Evolutionary conservation across 2,329 filamentous ascomycete species (phyloP), one percentile per base, ranked within the genome.

Genomic region (Bipolaris gigantea): DNA sequence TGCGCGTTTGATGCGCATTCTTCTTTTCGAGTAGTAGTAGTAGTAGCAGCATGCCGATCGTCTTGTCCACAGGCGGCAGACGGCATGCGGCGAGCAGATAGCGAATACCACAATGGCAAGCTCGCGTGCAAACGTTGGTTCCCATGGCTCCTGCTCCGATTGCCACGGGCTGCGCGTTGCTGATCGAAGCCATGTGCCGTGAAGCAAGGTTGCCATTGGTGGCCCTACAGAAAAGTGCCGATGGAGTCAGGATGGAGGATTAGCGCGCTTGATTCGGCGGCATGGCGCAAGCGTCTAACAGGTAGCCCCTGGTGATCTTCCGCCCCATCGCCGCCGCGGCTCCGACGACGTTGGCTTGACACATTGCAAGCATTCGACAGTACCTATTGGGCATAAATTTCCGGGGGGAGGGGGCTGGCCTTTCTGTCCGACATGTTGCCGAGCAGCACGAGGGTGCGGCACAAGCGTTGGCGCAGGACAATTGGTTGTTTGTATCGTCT

Each of bases 401-500:
- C 49, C 49, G 41, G 33, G 27, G 38, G 39, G 25, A 6, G 25
- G 25, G 25, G 9, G 25, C 3, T 27, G 9, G 35, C 50, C 43
- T 25, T 47, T 47, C 30, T 23, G 43, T 34, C 50, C 50, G 50
- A 52, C 50, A 25, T 52, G 50, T 43, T 36, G 50, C 50, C 50
- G 50, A 52, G 35, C 49, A 27, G 27, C 36, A 52, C 30, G n/a
- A 35, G 25, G 42, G n/a, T 34, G 49, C 30, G 27, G 18, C 38
- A 16, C 5, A 30, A 10, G 38, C 38, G 38, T 40, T 40, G 38
- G 25, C 10, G 21, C 30, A 34, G 41, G 11, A 36, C 30, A 35
- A 23, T 5, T 10, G 2, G n/a, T 33, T 8, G 10, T 27, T 45
- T 25, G 11, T 40, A 6, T 40, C 23, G 15, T 34, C 8, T 35